These are phyloP conservation scores for Casuarina glauca DNA, from an alignment of 306 rosid genomes.

Conservation along the genomic window DNA sequence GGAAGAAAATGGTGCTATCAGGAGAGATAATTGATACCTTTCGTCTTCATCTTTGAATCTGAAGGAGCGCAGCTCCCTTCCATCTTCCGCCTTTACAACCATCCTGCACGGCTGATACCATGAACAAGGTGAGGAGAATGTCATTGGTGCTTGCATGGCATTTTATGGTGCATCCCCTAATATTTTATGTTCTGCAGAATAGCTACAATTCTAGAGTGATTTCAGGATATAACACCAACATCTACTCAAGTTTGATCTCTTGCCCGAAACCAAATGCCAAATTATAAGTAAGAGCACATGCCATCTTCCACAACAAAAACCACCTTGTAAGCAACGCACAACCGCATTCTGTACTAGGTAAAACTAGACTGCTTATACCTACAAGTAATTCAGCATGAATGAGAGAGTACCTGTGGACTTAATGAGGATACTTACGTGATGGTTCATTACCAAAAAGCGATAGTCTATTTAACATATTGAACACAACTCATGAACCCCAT, in stretches of 20 bases:
- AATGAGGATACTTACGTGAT: too few relatives aligned
- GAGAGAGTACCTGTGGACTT: too few relatives aligned
- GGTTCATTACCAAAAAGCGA: too few relatives aligned
- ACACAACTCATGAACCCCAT: neutral
- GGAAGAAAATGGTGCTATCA: too few relatives aligned
- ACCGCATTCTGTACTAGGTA: too few relatives aligned
- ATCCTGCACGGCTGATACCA: slow-evolving; percentile 83
- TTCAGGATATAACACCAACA: neutral
- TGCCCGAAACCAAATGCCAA: neutral
- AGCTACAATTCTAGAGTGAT: neutral
- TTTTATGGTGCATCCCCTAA: neutral
- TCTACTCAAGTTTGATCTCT: neutral
- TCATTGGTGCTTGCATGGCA: neutral
- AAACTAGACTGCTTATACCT: too few relatives aligned
- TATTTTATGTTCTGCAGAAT: neutral
- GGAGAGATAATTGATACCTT: slow-evolving; percentile 34
- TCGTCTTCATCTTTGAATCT: slow-evolving; percentile 78
- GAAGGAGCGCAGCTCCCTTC: slow-evolving; percentile 77
- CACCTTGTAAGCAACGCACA: too few relatives aligned
- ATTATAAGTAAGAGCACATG: neutral
- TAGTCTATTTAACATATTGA: too few relatives aligned
- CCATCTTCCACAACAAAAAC: too few relatives aligned
- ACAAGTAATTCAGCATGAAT: too few relatives aligned
- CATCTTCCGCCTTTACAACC: slow-evolving; percentile 70
- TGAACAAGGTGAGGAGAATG: slow-evolving; percentile 43